Evolutionary conservation across 1,284 basidiomycete genomes (phyloP), one percentile per base, ranked within the genome.

Genomic region (Coriolopsis trogii): DNA sequence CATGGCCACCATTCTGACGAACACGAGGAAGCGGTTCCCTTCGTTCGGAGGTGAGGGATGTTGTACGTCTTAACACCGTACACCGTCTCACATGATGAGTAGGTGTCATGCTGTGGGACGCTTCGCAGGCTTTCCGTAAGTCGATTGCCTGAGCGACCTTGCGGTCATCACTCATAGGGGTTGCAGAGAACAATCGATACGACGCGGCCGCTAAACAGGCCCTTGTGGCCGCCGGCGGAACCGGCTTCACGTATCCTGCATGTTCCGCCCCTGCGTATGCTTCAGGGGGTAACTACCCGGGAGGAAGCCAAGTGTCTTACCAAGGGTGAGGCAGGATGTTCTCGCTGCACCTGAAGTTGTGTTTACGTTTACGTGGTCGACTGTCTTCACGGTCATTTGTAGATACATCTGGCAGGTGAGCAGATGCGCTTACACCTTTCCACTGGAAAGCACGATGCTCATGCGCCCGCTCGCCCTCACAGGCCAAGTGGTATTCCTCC

Each of bases 21-120:
- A 75, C 55, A 86, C 82, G 77, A 77, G 82, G 33, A 70, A 79
- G 18, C 81, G 76, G 46, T 88, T 86, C 71, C 82, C 85, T 13
- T 84, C 82, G 1, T 88, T 87, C 55, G 84, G 86, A 15, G 85
- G 58, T 59, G 41, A 49, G 49, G 21, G 20, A 18, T n/a, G 18
- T 20, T 23, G 30, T 23, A n/a, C 24, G 16, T 40, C 46, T 31
- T 41, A 10, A 33, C 8, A 15, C 41, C 16, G 15, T 7, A 25
- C 25, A 36, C 26, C 20, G 44, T 29, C 44, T 49, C 28, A 55
- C 48, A 18, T 31, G 49, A 29, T 41, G 18, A 23, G 13, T 39
- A 59, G 58, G 85, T 24, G 80, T 87, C 15, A 88, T 87, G 84
- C 63, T 89, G 39, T 89, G 85, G 85, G 86, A 86, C 64, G 80